Evolutionary conservation across 1,284 basidiomycete genomes (phyloP), one percentile per base, ranked within the genome.

Genomic region (Cerrena zonata): DNA sequence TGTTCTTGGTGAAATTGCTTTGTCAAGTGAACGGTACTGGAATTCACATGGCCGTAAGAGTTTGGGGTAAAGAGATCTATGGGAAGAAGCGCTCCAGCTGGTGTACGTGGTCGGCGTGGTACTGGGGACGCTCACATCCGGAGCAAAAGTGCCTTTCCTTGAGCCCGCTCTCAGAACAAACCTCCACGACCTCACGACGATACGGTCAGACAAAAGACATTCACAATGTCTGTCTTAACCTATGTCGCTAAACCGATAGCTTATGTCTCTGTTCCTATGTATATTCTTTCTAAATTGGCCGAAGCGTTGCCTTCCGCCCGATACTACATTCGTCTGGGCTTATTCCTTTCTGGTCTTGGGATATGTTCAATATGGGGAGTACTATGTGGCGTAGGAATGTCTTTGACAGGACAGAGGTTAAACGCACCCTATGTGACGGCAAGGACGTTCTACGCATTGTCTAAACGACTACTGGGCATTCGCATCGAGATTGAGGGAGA

Each of bases 351-450:
- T 7, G 82, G 86, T 1, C 65, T 97, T 45, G 82, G 82, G 18
- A 73, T 86, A 24, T 82, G 86, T 57, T 91, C 88, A 2, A 77
- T 85, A 48, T 86, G 85, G 75, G 91, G 91, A 41, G 76, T 90
- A 44, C 63, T 91, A 43, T 73, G 87, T 47, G 86, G 87, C 2
- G 71, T 91, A 15, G 75, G 83, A 15, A 79, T 94, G 70, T 76
- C 81, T 5, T 61, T 89, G 27, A 64, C 82, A 5, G 93, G 94
- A 15, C 76, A 82, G 61, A 76, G 87, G 18, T 83, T 85, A 65
- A 89, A 97, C 66, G 89, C 90, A 61, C 92, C 95, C 71, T 87
- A 79, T 60, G 73, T 89, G 57, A 87, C 95, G 38, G 95, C 93
- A 2, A 74, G 91, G 47, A 81, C 79, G 40, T 98, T 99, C 74